phyloP scores from a whole-genome alignment of 148 eudicot genomes.

The Suaeda aralocaspica region DNA sequence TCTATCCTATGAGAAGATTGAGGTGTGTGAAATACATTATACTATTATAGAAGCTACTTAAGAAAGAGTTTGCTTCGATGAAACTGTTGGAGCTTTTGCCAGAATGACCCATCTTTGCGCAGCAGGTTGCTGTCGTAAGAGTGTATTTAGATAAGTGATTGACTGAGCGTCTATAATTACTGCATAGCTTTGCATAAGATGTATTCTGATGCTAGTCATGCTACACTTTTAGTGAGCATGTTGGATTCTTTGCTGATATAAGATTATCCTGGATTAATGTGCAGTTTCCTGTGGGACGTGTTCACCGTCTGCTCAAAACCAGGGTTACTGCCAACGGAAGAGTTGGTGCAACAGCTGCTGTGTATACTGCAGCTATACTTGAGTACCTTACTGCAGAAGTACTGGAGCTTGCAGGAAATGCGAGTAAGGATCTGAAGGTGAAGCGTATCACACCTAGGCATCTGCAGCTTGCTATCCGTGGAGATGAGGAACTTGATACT shows the following conservation, averaged over 20 bases:
- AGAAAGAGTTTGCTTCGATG: too few species aligned
- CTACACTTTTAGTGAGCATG: neutral
- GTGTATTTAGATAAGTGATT: too few species aligned
- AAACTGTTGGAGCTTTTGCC: too few species aligned
- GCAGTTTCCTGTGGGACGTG: slow-evolving; percentile 70
- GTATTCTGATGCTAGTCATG: neutral
- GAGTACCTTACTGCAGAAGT: slow-evolving; percentile 69
- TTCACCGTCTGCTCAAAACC: slow-evolving; percentile 52
- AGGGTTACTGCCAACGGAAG: slow-evolving; percentile 56
- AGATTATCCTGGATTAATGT: neutral
- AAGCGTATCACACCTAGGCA: slow-evolving; percentile 70
- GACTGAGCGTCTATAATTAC: neutral
- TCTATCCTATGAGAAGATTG: too few species aligned
- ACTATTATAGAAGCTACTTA: too few species aligned
- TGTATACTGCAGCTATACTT: slow-evolving; percentile 59
- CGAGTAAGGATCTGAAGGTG: slow-evolving; percentile 64
- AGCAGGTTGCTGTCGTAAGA: too few species aligned
- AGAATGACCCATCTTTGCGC: too few species aligned
- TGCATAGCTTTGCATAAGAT: neutral
- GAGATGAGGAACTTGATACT: slow-evolving; percentile 66
- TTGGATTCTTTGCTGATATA: neutral
- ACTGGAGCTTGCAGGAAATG: slow-evolving; percentile 60
- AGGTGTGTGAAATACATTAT: too few species aligned
- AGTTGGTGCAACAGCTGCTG: slow-evolving; percentile 71
- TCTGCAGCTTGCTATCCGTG: slow-evolving; percentile 61